Evolutionary conservation across 2,329 filamentous ascomycete genomes (phyloP), one percentile per base, ranked within the genome.

Genomic region (Grosmannia clavigera): DNA sequence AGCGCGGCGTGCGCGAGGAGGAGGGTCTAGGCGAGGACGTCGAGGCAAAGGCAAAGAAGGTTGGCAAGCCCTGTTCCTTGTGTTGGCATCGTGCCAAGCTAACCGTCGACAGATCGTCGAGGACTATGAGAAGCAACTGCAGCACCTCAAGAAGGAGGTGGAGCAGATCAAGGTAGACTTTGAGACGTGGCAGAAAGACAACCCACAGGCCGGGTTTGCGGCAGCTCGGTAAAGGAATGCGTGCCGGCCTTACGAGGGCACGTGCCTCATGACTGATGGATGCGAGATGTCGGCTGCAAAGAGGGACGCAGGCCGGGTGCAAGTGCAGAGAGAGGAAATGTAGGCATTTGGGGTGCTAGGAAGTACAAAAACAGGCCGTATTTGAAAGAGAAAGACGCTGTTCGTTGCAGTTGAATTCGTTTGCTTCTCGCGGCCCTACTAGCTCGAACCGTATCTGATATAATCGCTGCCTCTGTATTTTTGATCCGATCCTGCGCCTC

Each of bases 91-190:
- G 61, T 3, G 19, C 16, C 19, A n/a, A n/a, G 43, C 43, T 46
- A n/a, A 46, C 64, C 67, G 58, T 4, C 16, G 31, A 31, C 64
- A 90, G 87, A 86, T 92, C 55, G 73, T 92, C 66, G 85, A 88
- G 67, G 87, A 91, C 68, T 92, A 92, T 70, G 86, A 92, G 70
- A 88, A 85, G 70, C 88, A 92, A 74, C 77, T 94, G 40, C 78
- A 81, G 68, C 86, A 92, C 69, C 76, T 95, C 64, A 87, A 85
- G 72, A 86, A 85, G 69, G 86, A 90, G 69, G 76, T 86, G 16
- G 85, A 87, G 68, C 78, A 81, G 57, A 76, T 85, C 64, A 81
- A 80, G 66, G 76, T 78, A 51, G 81, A 83, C 62, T 83, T 78
- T 62, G 74, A 77, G 14, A 74, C 77, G 31, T 83, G 81, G 80